Evolutionary conservation across 495 filamentous ascomycete genomes (phyloP).

Genomic region (Pyrenula aspistea): DNA sequence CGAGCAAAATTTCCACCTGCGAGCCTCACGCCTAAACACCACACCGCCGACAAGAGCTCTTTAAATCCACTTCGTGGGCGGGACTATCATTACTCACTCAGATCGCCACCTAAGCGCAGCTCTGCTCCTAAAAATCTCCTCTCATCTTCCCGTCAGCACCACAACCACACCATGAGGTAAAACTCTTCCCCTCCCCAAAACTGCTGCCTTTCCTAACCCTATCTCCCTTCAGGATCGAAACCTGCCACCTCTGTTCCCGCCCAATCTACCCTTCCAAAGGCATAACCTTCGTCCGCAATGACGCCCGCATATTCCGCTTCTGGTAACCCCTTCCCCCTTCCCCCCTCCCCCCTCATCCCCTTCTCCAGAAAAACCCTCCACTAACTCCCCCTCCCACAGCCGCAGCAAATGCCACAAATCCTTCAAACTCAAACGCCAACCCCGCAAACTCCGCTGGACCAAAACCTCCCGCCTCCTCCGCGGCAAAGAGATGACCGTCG

Average conservation of each 20-base stretch:
- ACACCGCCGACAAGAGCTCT: no score
- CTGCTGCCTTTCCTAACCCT: no score
- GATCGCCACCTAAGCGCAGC: no score
- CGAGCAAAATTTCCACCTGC: no score
- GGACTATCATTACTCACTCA: no score
- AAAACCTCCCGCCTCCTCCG: constrained; percentile 59
- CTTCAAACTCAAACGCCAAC: constrained; percentile 96
- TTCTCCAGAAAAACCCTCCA: constrained; percentile 75
- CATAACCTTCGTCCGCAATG: constrained; percentile 78
- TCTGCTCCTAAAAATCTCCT: no score
- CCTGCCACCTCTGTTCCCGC: constrained; percentile 81
- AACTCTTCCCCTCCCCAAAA: no score
- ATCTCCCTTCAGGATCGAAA: constrained; percentile 68
- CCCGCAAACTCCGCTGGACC: constrained; percentile 79
- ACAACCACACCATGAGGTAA: no score
- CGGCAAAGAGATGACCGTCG: constrained; percentile 89
- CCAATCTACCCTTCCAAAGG: constrained; percentile 82
- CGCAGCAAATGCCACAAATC: constrained; percentile 90
- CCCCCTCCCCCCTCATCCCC: constrained; percentile 84
- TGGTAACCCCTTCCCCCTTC: constrained; percentile 55
- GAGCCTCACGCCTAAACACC: no score
- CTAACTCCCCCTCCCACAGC: constrained; percentile 60
- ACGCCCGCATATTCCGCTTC: constrained; percentile 57
- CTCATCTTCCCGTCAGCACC: no score
- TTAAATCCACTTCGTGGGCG: no score